A percentile compares a stretch with the other conserved stretches of the same genome.
Evolutionary conservation across 148 eudicot genomes (phyloP).

Genomic region (Gaultheria prostrata): DNA sequence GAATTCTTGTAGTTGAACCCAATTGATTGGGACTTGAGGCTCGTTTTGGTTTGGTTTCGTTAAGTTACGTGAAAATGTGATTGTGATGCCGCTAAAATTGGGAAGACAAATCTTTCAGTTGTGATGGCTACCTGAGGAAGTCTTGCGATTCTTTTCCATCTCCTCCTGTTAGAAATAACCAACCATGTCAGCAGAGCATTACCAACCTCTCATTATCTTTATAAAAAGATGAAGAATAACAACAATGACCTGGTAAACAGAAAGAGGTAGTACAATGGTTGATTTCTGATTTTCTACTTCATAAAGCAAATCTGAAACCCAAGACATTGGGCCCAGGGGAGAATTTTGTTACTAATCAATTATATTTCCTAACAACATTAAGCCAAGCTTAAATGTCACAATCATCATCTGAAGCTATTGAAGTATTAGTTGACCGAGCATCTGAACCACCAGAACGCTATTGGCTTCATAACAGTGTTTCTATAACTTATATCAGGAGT

Average conservation of each 20-base stretch:
- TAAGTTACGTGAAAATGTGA: not conserved
- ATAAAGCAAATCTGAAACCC: not conserved
- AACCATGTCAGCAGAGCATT: not conserved
- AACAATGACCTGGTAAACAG: not conserved
- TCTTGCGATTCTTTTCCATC: slow-evolving; percentile 70
- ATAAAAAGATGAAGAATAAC: not conserved
- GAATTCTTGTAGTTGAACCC: not conserved
- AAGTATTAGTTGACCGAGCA: not conserved
- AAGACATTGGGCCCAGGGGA: not conserved
- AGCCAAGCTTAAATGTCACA: not conserved
- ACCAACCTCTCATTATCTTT: not conserved
- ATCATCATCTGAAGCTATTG: not conserved
- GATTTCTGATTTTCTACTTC: too few species aligned
- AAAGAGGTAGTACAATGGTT: not conserved
- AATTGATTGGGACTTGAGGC: not conserved
- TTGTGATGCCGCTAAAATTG: not conserved
- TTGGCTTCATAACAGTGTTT: not conserved
- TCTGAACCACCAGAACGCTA: not conserved
- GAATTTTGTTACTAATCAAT: not conserved
- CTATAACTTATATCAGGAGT: not conserved
- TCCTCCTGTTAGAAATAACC: slow-evolving; percentile 64
- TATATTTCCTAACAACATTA: not conserved
- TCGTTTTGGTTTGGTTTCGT: not conserved
- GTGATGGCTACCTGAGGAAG: slow-evolving; percentile 53
- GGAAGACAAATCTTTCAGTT: not conserved